Conservation (phyloP, 2,329 filamentous ascomycete genomes). For the Scytalidium lignicola region DNA sequence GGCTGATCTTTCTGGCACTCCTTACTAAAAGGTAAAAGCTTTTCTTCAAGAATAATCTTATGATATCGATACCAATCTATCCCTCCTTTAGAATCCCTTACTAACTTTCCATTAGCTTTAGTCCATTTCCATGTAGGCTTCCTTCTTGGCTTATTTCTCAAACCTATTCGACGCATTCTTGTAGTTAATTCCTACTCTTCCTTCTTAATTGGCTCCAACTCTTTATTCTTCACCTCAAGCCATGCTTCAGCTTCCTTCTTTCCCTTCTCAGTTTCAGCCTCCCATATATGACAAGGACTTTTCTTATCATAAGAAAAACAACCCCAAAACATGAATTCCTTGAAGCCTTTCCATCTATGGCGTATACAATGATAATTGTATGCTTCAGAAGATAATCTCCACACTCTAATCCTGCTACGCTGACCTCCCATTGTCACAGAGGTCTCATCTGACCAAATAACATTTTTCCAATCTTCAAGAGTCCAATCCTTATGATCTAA, state of each 20-base stretch:
- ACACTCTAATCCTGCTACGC: slow-evolving; percentile 4
- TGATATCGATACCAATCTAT: slow-evolving; percentile 20
- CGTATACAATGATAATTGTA: slow-evolving; percentile 3
- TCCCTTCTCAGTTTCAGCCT: slow-evolving; percentile 12
- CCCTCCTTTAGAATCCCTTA: slow-evolving; percentile 5
- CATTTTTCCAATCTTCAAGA: slow-evolving; percentile 15
- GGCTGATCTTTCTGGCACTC: slow-evolving; percentile 8
- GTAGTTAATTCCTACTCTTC: slow-evolving; percentile 16
- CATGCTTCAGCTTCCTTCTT: slow-evolving; percentile 13
- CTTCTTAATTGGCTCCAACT: slow-evolving; percentile 7
- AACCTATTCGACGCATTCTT: slow-evolving; percentile 9
- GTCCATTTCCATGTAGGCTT: slow-evolving; percentile 14
- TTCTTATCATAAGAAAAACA: slow-evolving; percentile 24
- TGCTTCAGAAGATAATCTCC: slow-evolving; percentile 2
- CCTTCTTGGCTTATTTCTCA: slow-evolving; percentile 6
- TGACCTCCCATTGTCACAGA: slow-evolving; percentile 3
- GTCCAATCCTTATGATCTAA: slow-evolving; percentile 9
- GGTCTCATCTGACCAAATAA: slow-evolving; percentile 13
- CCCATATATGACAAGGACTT: slow-evolving; percentile 19
- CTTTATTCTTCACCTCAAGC: slow-evolving; percentile 15
- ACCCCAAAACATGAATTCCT: slow-evolving; percentile 26
- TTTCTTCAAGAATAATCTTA: slow-evolving; percentile 12
- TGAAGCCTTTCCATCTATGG: slow-evolving; percentile 6
- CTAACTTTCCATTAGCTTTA: slow-evolving; percentile 11
- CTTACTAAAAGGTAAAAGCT: slow-evolving; percentile 17